Evolutionary conservation across 257 asterid genomes (phyloP).

Genomic region (Fraxinus anomala): DNA sequence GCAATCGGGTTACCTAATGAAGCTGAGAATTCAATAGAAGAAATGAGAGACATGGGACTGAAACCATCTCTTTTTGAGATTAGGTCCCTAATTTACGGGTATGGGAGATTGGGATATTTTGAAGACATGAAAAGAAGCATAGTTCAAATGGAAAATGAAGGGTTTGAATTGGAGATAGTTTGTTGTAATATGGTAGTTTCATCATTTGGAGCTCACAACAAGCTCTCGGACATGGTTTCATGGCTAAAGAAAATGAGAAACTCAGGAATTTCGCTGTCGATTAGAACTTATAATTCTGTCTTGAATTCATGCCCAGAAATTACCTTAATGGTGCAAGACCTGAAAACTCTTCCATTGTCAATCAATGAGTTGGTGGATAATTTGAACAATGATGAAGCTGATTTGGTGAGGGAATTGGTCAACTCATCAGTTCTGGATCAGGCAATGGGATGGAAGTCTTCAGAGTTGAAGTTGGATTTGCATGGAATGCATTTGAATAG

Average conservation of each 20-base stretch:
- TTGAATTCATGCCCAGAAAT: conserved; percentile 69
- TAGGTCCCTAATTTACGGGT: conserved; percentile 63
- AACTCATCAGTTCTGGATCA: conserved; percentile 49
- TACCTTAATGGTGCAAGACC: conserved; percentile 47
- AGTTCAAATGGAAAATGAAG: conserved; percentile 52
- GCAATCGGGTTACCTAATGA: conserved; percentile 60
- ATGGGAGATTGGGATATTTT: conserved; percentile 69
- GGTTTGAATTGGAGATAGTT: conserved; percentile 69
- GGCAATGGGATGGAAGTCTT: conserved; percentile 54
- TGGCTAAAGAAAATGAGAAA: conserved; percentile 70
- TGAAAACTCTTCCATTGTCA: conserved; percentile 52
- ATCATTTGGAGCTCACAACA: conserved; percentile 60
- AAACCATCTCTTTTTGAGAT: conserved; percentile 59
- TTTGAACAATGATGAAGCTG: conserved; percentile 49
- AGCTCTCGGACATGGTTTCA: conserved; percentile 52
- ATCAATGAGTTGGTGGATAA: conserved; percentile 46
- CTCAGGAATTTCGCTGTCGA: conserved; percentile 42
- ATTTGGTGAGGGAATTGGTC: conserved; percentile 56
- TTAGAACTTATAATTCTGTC: conserved; percentile 74
- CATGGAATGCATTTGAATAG: conserved; percentile 84
- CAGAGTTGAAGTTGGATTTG: conserved; percentile 77
- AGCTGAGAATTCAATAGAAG: conserved; percentile 65
- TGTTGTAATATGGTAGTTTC: conserved; percentile 80
- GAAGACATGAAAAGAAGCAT: conserved; percentile 71
- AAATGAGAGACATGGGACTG: conserved; percentile 62